A percentile compares a stretch with the other conserved stretches of the same genome.
phyloP scores from a whole-genome alignment of 2,329 filamentous ascomycete species.

The Aspergillus nomiae region DNA sequence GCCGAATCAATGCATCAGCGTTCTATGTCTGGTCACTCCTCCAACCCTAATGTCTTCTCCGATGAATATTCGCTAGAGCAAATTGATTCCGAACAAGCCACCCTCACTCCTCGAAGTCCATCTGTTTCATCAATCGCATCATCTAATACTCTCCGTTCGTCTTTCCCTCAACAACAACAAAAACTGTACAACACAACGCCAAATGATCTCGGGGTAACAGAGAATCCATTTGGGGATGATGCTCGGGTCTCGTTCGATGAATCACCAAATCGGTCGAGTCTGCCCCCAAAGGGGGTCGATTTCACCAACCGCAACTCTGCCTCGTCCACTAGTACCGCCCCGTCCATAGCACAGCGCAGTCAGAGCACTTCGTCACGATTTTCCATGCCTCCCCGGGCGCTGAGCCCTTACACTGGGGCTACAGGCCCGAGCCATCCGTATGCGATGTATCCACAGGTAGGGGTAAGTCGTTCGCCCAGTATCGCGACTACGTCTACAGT shows the following conservation, averaged over 20 bases:
- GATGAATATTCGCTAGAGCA: constrained; percentile 51
- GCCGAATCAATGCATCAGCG: constrained; percentile 32
- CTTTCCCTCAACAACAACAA: constrained; percentile 24
- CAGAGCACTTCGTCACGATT: constrained; percentile 49
- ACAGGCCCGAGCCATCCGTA: constrained; percentile 82
- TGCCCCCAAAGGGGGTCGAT: constrained; percentile 36
- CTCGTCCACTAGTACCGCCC: constrained; percentile 31
- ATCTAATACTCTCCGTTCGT: constrained; percentile 34
- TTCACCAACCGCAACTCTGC: constrained; percentile 36
- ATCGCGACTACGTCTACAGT: constrained; percentile 71
- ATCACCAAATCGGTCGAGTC: constrained; percentile 33
- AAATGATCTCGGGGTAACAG: constrained; percentile 26
- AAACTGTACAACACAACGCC: constrained; percentile 26
- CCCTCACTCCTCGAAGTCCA: constrained; percentile 31
- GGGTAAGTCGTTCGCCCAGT: constrained; percentile 60
- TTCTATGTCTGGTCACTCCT: constrained; percentile 32
- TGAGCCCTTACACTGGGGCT: constrained; percentile 70
- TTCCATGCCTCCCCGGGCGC: constrained; percentile 45
- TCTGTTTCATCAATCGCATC: constrained; percentile 36
- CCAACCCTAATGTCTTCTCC: constrained; percentile 50
- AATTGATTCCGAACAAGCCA: constrained; percentile 37
- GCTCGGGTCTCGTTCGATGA: constrained; percentile 36
- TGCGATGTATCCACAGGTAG: constrained; percentile 77
- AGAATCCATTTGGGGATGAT: constrained; percentile 41
- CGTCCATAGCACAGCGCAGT: constrained; percentile 41